Evolutionary conservation across 1,284 basidiomycete genomes (phyloP).

Genomic region (Dichomitus squalens): DNA sequence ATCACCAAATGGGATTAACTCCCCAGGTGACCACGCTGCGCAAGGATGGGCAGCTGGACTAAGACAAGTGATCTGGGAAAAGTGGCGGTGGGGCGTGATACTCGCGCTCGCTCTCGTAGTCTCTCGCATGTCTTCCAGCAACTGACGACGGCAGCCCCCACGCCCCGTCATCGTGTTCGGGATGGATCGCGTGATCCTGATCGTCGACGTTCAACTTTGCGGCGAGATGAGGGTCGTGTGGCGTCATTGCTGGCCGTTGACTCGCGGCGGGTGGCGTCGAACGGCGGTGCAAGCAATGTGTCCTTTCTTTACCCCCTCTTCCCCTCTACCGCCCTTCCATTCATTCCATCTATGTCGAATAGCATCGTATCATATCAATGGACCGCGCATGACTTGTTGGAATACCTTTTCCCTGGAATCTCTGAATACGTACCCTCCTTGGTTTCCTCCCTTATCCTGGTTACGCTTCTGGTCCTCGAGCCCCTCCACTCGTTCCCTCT

Average conservation of each 20-base stretch:
- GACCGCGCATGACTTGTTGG: conserved; percentile 3
- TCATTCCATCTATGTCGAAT: not conserved
- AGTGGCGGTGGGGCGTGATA: conserved; percentile 81
- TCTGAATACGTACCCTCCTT: conserved; percentile 4
- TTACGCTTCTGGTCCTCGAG: not conserved
- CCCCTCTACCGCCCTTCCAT: not conserved
- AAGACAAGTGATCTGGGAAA: conserved; percentile 74
- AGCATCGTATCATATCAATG: not conserved
- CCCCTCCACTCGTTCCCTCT: conserved; percentile 1
- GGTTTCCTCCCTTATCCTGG: not conserved
- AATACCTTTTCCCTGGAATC: not conserved
- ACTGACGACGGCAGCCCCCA: conserved; percentile 9
- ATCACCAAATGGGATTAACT: conserved; percentile 15
- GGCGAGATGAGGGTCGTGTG: not conserved
- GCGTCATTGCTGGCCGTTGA: not conserved
- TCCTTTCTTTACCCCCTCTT: not conserved
- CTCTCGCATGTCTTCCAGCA: conserved; percentile 54
- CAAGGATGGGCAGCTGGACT: conserved; percentile 54
- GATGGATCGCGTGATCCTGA: not conserved
- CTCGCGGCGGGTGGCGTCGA: not conserved
- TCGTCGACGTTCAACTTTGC: not conserved
- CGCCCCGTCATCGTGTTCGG: not conserved
- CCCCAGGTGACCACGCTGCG: conserved; percentile 18
- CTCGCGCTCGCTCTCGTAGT: conserved; percentile 76
- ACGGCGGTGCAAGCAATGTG: not conserved